Conservation (phyloP, 2,329 filamentous ascomycete genomes). For the Ophiocordyceps camponoti-floridani region DNA sequence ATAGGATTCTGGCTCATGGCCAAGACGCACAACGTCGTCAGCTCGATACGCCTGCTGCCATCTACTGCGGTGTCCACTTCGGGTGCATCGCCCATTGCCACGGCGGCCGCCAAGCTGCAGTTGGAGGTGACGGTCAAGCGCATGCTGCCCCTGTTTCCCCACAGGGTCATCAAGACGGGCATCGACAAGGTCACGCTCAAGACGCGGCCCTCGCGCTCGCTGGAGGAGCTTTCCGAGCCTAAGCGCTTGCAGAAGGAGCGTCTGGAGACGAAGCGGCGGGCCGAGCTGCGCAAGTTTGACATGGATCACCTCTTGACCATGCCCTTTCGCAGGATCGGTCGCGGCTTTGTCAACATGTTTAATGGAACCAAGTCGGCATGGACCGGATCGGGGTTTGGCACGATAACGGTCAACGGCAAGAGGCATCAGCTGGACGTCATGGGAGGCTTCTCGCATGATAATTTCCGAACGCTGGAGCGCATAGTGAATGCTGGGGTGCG, state of each 20-base stretch:
- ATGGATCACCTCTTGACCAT: constrained; percentile 36
- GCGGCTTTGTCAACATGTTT: constrained; percentile 23
- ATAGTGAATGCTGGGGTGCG: constrained; percentile 20
- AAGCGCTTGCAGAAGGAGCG: constrained; percentile 12
- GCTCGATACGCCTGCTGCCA: constrained; percentile 34
- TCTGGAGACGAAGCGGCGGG: constrained; percentile 18
- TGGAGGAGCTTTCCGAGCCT: constrained; percentile 18
- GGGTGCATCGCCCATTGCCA: background rate
- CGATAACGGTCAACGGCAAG: constrained; percentile 26
- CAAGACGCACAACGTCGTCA: constrained; percentile 39
- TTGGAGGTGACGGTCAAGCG: constrained; percentile 35
- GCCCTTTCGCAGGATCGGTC: constrained; percentile 33
- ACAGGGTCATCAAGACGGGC: constrained; percentile 21
- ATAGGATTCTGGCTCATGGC: constrained; percentile 42
- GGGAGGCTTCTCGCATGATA: constrained; percentile 39
- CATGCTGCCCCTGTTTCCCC: constrained; percentile 27
- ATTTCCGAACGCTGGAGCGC: constrained; percentile 39
- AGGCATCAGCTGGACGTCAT: constrained; percentile 40
- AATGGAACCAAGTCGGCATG: constrained; percentile 29
- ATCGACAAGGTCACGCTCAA: constrained; percentile 16
- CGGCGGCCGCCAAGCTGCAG: constrained; percentile 13
- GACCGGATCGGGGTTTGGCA: constrained; percentile 37
- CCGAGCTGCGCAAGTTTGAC: constrained; percentile 29
- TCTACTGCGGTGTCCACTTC: constrained; percentile 2
- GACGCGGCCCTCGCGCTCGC: constrained; percentile 19